Base-by-base conservation (phyloP, 1,139 yeast species). In the Lipomyces yarrowii region DNA sequence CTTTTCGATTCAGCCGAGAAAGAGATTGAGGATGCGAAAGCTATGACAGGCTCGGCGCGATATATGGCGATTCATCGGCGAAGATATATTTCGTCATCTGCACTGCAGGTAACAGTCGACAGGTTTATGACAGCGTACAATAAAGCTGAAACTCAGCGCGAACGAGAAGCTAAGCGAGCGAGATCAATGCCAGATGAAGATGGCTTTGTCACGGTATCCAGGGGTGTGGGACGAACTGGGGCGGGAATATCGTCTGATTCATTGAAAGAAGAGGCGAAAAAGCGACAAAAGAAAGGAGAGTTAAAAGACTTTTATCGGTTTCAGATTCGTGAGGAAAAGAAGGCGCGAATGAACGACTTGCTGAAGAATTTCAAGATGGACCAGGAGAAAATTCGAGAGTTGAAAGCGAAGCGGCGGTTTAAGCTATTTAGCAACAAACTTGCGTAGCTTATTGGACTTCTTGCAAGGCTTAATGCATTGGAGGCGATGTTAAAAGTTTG, bases 291-390 rank as follows among this genome's bases (percentile, higher is more conserved):
- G 77, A 87, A 84, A 80, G 90, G 90, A 78, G 96, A 92, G 73
- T 91, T 92, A 81, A 84, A 85, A 71, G 98, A 96, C 78, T 94
- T 96, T 82, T 96, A 96, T 81, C 84, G 97, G 73, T 96, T 93
- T 86, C 99, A 96, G 80, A 85, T 94, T 73, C 87, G 99, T 78
- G 97, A 96, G 76, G 86, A 87, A 76, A 94, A 93, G 84, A 94
- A 94, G 82, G 87, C 85, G 71, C 97, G 93, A 77, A 91, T 94
- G 91, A 91, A 91, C 76, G 92, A 90, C 63, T 81, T 96, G 75
- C 82, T 94, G 74, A 82, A 80, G 69, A 90, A 92, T 77, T 96
- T 92, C 80, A 91, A 90, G 76, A 87, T 88, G 69, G 99, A 96
- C 78, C 98, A 94, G 80, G 94, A 88, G 73, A 87, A 87, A 77